Evolutionary conservation across 2,329 filamentous ascomycete species (phyloP), one percentile per base, ranked within the genome.

Genomic region (Erysiphe pulchra): DNA sequence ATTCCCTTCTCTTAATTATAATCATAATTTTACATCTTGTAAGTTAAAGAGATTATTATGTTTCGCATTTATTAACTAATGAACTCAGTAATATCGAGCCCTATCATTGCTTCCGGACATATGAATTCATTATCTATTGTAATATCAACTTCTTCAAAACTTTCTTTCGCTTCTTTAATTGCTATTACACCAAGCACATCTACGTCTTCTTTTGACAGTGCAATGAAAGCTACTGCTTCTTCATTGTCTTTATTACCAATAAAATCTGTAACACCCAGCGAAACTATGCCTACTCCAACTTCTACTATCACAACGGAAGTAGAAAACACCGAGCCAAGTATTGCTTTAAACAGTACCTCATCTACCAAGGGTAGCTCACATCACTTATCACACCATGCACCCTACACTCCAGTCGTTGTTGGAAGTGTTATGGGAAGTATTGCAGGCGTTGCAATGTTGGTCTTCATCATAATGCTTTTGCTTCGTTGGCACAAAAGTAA

Each of bases 361-460:
- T 16, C 28, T 10, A 43, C 42, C 31, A 37, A n/a, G 7, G 30
- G 6, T 31, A 17, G 30, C 12, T 43, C 42, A 37, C 14, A 37
- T 37, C 34, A 37, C 34, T n/a, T n/a, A 6, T 37, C 34, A 17
- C 34, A 37, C 17, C 14, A 37, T 37, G 45, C 50, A 12, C 45
- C 53, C 31, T 48, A 55, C 4, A 57, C 55, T 7, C 50, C 53
- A 28, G 51, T 53, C 14, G 49, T 59, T 30, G 52, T 57, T 4
- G 57, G 57, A 3, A 51, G 54, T 33, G 55, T 59, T 8, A 49
- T 59, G 24, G 56, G 56, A 3, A 50, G 55, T 45, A 44, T 78
- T 31, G 73, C 73, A 14, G 74, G 73, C 1, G 72, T 71, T 12
- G 61, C 77, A 41, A 56, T 78, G 43, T 58, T 71, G 4, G 55